These are phyloP conservation scores for Exophiala sp. DNA, from an alignment of 2,329 filamentous ascomycete species.

Conservation along the genomic window DNA sequence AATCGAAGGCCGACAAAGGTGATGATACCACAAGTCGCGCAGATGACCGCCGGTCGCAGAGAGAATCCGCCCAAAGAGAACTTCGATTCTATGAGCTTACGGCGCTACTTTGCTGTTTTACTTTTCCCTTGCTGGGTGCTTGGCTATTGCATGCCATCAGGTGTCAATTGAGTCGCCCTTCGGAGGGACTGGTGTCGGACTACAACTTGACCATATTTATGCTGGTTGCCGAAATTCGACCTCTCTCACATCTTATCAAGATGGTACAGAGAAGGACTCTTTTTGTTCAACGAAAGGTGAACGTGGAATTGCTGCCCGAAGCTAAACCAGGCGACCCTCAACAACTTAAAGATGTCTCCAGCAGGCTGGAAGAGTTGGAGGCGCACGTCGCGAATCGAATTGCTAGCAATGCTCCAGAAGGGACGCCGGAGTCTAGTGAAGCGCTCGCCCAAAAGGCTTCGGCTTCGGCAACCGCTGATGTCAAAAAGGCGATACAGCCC, in stretches of 20 bases:
- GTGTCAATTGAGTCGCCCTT: constrained; percentile 73
- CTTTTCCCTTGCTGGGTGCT: constrained; percentile 73
- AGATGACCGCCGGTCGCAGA: constrained; percentile 18
- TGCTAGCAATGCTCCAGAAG: constrained; percentile 26
- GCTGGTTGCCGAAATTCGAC: constrained; percentile 79
- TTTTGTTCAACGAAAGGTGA: constrained; percentile 72
- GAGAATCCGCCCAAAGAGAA: constrained; percentile 51
- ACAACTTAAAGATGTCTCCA: constrained; percentile 50
- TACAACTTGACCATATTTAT: constrained; percentile 92
- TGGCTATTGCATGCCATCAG: constrained; percentile 80
- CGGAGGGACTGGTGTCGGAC: constrained; percentile 83
- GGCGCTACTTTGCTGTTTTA: constrained; percentile 74
- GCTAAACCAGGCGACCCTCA: constrained; percentile 10
- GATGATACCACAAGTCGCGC: constrained; percentile 1
- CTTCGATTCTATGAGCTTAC: constrained; percentile 71
- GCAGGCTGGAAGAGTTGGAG: constrained; percentile 69
- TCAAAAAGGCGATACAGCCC: constrained; percentile 66
- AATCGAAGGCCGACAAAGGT: constrained; percentile 1
- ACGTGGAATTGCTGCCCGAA: constrained; percentile 31
- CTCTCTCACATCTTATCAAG: constrained; percentile 75
- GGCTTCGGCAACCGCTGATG: constrained; percentile 48
- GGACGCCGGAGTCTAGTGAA: constrained; percentile 42
- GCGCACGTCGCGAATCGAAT: constrained; percentile 46
- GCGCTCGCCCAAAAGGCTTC: constrained; percentile 32
- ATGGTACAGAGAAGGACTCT: constrained; percentile 75